Conservation (phyloP, 768 basidiomycete genomes). For the Kwoniella mangroviensis region DNA sequence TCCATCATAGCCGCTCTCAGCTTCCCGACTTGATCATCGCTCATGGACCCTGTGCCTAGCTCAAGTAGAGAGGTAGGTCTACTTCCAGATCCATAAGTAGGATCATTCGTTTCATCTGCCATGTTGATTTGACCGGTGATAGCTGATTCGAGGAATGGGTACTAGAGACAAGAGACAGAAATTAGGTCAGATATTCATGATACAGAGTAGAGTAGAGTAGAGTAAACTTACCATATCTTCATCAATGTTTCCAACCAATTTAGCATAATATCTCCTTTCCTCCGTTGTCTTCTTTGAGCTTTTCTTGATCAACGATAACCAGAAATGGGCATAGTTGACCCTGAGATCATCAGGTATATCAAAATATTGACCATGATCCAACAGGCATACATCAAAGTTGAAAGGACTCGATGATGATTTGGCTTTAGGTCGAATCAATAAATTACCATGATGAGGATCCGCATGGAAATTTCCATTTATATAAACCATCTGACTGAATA, state of each 20-base stretch:
- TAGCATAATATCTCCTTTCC: conserved; percentile 83
- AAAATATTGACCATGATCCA: conserved; percentile 86
- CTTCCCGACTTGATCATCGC: conserved; percentile 75
- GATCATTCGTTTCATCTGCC: conserved; percentile 30
- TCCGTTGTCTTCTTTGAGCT: conserved; percentile 69
- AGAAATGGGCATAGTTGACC: conserved; percentile 70
- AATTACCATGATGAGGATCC: conserved; percentile 88
- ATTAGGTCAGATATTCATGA: not conserved
- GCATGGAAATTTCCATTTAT: conserved; percentile 74
- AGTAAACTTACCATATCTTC: conserved; percentile 75
- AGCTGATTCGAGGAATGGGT: conserved; percentile 92
- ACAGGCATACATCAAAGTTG: conserved; percentile 93
- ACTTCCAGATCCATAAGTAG: not conserved
- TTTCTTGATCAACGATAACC: conserved; percentile 82
- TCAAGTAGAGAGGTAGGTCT: conserved; percentile 46
- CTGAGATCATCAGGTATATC: conserved; percentile 80
- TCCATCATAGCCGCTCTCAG: conserved; percentile 81
- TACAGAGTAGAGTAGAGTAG: not conserved
- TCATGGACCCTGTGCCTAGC: conserved; percentile 46
- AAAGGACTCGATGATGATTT: conserved; percentile 72
- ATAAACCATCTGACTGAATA: conserved; percentile 95
- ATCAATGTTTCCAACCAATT: conserved; percentile 86
- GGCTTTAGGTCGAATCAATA: conserved; percentile 81
- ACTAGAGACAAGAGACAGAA: conserved; percentile 62
- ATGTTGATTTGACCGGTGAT: conserved; percentile 81